Conservation (phyloP, 805 yeast genomes). For the Millerozyma acaciae region DNA sequence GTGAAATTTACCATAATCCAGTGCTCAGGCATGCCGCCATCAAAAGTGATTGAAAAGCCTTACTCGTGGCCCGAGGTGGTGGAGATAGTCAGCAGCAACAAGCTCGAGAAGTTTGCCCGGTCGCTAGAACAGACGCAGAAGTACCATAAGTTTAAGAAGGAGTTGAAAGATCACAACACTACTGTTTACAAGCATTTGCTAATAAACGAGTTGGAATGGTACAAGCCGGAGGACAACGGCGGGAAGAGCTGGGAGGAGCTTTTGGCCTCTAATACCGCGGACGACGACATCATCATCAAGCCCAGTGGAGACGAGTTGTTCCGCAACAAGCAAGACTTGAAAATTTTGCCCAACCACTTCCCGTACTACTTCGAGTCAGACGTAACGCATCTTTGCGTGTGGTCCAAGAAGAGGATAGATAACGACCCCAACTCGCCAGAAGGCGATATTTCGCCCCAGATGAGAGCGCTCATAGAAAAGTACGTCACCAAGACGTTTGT, state of each 20-base stretch:
- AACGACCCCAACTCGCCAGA: constrained; percentile 45
- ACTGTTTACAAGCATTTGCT: constrained; percentile 49
- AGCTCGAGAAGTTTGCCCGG: constrained; percentile 48
- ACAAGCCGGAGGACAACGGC: constrained; percentile 21
- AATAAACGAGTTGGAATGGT: constrained; percentile 50
- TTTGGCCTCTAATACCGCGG: constrained; percentile 5
- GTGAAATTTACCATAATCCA: constrained; percentile 22
- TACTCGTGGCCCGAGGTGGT: constrained; percentile 45
- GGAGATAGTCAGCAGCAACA: constrained; percentile 35
- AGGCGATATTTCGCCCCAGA: constrained; percentile 49
- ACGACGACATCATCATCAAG: constrained; percentile 14
- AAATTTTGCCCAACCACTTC: constrained; percentile 54
- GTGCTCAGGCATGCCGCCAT: constrained; percentile 36
- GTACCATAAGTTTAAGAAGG: constrained; percentile 45
- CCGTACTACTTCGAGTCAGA: constrained; percentile 58
- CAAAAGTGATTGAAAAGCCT: constrained; percentile 32
- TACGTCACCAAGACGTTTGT: constrained; percentile 49
- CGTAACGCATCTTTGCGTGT: constrained; percentile 57
- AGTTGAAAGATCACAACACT: constrained; percentile 28
- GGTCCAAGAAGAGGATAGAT: constrained; percentile 59
- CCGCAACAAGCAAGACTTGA: constrained; percentile 38
- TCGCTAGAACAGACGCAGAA: constrained; percentile 37
- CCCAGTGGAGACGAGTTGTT: constrained; percentile 39
- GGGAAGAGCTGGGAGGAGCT: constrained; percentile 16
- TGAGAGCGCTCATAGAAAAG: constrained; percentile 39